phyloP scores from a whole-genome alignment of 192 early-diverging fungal genomes.

The Coemansia sp. region DNA sequence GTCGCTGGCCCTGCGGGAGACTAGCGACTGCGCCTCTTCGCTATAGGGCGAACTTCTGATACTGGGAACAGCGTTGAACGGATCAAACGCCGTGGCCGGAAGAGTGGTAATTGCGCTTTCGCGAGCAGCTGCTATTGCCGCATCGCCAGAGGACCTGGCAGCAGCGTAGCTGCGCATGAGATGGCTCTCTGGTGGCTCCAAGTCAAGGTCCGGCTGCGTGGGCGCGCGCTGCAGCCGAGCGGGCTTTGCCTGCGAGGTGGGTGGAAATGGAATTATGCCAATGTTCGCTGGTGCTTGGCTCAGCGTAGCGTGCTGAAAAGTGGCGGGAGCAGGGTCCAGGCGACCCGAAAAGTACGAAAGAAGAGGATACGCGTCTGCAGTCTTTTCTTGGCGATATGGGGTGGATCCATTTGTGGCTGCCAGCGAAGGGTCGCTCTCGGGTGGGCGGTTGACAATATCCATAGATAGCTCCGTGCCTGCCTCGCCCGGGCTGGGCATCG shows the following conservation, averaged over 20 bases:
- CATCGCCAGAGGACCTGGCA: slow-evolving; percentile 31
- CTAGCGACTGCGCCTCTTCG: slow-evolving; percentile 14
- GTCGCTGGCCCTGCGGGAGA: slow-evolving; percentile 27
- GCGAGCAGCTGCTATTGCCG: slow-evolving; percentile 36
- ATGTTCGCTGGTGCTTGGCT: not conserved
- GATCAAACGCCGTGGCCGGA: slow-evolving; percentile 26
- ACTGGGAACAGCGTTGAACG: slow-evolving; percentile 32
- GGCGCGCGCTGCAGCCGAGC: not conserved
- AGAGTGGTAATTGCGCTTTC: slow-evolving; percentile 18
- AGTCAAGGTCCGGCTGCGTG: not conserved
- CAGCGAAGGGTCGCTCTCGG: slow-evolving; percentile 45
- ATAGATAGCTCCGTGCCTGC: slow-evolving; percentile 50
- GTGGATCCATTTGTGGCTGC: slow-evolving; percentile 23
- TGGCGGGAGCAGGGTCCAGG: not conserved
- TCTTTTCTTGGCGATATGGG: slow-evolving; percentile 48
- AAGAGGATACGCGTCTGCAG: slow-evolving; percentile 37
- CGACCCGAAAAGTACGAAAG: slow-evolving; percentile 21
- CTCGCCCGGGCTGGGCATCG: slow-evolving; percentile 19
- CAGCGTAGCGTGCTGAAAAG: not conserved
- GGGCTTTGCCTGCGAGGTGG: not conserved
- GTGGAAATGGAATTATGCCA: not conserved
- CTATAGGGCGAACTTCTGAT: slow-evolving; percentile 26
- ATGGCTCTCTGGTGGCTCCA: slow-evolving; percentile 5
- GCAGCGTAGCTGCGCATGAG: slow-evolving; percentile 19
- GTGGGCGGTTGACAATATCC: slow-evolving; percentile 41